Conservation (phyloP, 2,329 filamentous ascomycete genomes). For the Ploettnerulaceae sp. region DNA sequence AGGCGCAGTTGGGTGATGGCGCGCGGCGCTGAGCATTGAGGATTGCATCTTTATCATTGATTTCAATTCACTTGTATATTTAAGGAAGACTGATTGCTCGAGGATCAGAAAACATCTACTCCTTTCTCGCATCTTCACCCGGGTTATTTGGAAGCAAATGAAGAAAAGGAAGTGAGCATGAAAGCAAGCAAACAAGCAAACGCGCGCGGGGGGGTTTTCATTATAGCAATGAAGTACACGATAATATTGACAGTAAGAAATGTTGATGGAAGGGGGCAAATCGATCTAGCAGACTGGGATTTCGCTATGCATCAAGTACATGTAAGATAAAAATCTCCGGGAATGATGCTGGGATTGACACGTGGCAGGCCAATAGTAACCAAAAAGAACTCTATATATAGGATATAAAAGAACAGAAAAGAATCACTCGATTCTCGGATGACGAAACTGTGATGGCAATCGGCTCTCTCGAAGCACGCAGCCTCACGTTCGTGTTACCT, state of each 20-base stretch:
- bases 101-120: conserved; percentile 4
- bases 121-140: conserved; percentile 6
- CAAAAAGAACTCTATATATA: conserved; percentile 16
- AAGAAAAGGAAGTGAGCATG: not conserved
- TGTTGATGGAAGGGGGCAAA: conserved; percentile 8
- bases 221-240: conserved; percentile 6
- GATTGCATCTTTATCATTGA: conserved; percentile 16
- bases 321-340: conserved; percentile 12
- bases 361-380: conserved; percentile 17
- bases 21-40: conserved; percentile 12
- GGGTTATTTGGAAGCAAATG: too few species aligned
- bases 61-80: conserved; percentile 9
- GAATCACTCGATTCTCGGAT: too few species aligned
- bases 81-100: not conserved
- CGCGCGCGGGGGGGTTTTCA: not conserved
- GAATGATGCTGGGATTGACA: conserved; percentile 10
- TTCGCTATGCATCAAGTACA: conserved; percentile 9
- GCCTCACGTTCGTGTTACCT: too few species aligned
- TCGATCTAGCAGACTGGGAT: conserved; percentile 7
- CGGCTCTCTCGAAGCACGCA: too few species aligned
- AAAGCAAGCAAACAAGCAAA: not conserved
- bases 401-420: conserved; percentile 6
- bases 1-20: conserved; percentile 5
- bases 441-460: too few species aligned
- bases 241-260: conserved; percentile 1